phyloP scores from a whole-genome alignment of 2,329 filamentous ascomycete genomes.

The Fusarium gaditjirri region DNA sequence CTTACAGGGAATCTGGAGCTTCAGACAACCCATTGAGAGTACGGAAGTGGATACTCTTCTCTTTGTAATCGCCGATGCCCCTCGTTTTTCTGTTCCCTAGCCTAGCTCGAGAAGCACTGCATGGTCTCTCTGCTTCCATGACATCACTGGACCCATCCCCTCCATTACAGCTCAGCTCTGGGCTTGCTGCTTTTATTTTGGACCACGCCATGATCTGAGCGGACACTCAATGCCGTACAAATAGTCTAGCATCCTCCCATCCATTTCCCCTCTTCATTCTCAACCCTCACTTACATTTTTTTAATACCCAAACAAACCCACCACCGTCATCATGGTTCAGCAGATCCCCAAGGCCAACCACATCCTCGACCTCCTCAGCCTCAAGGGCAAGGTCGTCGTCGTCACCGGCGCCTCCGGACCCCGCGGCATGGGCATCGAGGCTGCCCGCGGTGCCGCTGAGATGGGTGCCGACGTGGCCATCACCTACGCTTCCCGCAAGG shows the following conservation, averaged over 20 bases:
- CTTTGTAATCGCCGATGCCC: conserved; percentile 32
- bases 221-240: conserved; percentile 8
- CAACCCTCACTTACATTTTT: background rate
- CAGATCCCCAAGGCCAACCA: conserved; percentile 65
- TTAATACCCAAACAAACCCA: background rate
- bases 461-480: conserved; percentile 76
- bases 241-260: conserved; percentile 23
- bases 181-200: conserved; percentile 22
- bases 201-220: conserved; percentile 13
- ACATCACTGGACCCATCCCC: conserved; percentile 44
- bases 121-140: conserved; percentile 24
- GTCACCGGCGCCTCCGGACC: conserved; percentile 76
- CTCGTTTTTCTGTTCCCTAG: background rate
- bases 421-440: conserved; percentile 75
- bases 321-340: conserved; percentile 60
- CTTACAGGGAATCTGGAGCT: conserved; percentile 8
- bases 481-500: conserved; percentile 77
- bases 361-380: conserved; percentile 74
- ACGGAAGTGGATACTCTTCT: background rate
- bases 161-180: conserved; percentile 11
- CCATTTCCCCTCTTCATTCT: conserved; percentile 5
- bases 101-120: background rate
- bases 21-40: background rate
- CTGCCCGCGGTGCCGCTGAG: conserved; percentile 76
- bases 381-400: conserved; percentile 78